phyloP scores from a whole-genome alignment of 1,284 basidiomycete genomes.

The Fomitiporia mediterranea region DNA sequence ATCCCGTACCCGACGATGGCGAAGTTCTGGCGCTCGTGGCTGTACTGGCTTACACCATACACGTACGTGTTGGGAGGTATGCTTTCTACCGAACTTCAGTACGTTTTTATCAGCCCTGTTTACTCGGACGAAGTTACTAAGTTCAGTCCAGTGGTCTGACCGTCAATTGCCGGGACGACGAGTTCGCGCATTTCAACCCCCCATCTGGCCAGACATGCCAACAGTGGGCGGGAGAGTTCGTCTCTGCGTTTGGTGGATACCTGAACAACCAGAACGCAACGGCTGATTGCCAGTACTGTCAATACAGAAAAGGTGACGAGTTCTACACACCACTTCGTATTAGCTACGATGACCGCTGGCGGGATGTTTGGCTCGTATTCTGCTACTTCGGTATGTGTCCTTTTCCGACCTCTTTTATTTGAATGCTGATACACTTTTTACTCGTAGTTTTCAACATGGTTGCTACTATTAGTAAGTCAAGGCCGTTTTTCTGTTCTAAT shows the following conservation, averaged over 20 bases:
- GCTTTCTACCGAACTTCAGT: conserved; percentile 78
- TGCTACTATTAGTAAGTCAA: conserved; percentile 62
- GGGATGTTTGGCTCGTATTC: conserved; percentile 71
- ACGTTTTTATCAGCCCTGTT: conserved; percentile 27
- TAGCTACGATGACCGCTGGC: conserved; percentile 59
- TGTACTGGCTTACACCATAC: conserved; percentile 68
- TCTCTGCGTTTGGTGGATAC: conserved; percentile 67
- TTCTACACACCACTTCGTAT: conserved; percentile 72
- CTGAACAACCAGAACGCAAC: conserved; percentile 68
- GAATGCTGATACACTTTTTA: not conserved
- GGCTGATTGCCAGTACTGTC: conserved; percentile 66
- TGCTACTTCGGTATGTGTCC: conserved; percentile 48
- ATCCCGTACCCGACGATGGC: conserved; percentile 68
- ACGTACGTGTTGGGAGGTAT: conserved; percentile 73
- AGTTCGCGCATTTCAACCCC: conserved; percentile 67
- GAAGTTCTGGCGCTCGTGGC: conserved; percentile 73
- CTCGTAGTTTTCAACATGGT: conserved; percentile 63
- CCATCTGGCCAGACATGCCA: conserved; percentile 73
- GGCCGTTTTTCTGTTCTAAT: conserved; percentile 15
- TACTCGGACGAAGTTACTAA: conserved; percentile 15
- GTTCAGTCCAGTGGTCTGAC: conserved; percentile 46
- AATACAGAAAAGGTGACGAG: conserved; percentile 64
- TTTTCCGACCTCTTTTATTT: not conserved
- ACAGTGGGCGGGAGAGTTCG: conserved; percentile 68
- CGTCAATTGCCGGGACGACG: conserved; percentile 62